phyloP scores from a whole-genome alignment of 2,329 filamentous ascomycete species.

The Apiospora hydei region DNA sequence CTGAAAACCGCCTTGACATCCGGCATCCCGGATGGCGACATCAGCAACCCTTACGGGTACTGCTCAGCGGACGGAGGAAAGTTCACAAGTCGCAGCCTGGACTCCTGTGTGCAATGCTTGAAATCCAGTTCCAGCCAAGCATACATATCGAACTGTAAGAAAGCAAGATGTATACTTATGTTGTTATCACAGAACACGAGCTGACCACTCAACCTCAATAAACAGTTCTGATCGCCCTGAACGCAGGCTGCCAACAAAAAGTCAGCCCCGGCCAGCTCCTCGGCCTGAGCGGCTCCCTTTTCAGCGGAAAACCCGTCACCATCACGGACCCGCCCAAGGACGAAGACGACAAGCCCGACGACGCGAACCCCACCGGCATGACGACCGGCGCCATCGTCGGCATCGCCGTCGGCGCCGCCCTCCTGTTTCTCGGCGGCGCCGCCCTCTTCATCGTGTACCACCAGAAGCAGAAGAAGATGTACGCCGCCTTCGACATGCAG shows the following conservation, averaged over 20 bases:
- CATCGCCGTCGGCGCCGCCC: conserved; percentile 55
- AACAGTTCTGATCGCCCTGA: conserved; percentile 55
- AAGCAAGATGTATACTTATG: too few relatives aligned
- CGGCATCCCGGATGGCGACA: conserved; percentile 39
- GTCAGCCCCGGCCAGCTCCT: conserved; percentile 48
- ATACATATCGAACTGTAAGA: conserved; percentile 59
- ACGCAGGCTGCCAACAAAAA: conserved; percentile 56
- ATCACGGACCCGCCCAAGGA: conserved; percentile 45
- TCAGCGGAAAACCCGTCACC: conserved; percentile 46
- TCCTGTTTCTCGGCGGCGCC: conserved; percentile 50
- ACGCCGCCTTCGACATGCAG: neutral
- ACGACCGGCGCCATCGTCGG: conserved; percentile 60
- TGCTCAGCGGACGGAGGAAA: conserved; percentile 47
- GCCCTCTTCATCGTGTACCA: conserved; percentile 58
- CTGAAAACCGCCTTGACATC: conserved; percentile 48
- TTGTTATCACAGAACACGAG: too few relatives aligned
- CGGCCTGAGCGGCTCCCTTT: conserved; percentile 52
- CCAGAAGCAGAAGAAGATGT: conserved; percentile 46
- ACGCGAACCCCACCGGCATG: conserved; percentile 45
- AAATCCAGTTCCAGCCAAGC: conserved; percentile 46
- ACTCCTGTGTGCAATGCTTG: conserved; percentile 53
- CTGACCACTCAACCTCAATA: too few relatives aligned
- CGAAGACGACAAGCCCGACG: conserved; percentile 22
- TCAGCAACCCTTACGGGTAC: conserved; percentile 46
- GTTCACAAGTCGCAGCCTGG: conserved; percentile 42